A percentile compares a stretch with the other conserved stretches of the same genome.
Conservation (phyloP, 805 yeast genomes). For the Nakazawaea peltata region DNA sequence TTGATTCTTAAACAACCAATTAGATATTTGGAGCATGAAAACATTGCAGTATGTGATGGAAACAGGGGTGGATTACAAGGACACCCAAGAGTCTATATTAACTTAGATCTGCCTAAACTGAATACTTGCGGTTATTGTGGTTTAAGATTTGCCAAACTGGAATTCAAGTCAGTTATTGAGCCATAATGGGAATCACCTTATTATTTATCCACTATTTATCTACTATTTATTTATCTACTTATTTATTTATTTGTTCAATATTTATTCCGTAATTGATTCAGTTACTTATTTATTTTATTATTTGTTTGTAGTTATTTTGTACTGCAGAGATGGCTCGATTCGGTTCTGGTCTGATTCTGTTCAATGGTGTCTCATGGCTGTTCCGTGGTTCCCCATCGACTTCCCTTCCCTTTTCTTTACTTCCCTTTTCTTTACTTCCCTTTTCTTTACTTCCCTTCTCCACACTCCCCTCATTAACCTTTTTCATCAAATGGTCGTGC, state of each 20-base stretch:
- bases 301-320: too few relatives aligned
- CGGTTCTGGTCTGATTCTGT: too few relatives aligned
- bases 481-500: too few relatives aligned
- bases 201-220: not conserved
- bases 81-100: slow-evolving; percentile 77
- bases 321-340: too few relatives aligned
- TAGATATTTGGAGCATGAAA: slow-evolving; percentile 44
- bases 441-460: too few relatives aligned
- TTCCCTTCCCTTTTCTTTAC: too few relatives aligned
- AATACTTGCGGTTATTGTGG: slow-evolving; percentile 81
- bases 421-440: too few relatives aligned
- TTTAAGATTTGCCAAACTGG: slow-evolving; percentile 51
- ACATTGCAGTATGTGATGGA: slow-evolving; percentile 80
- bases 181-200: not conserved
- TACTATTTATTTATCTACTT: slow-evolving; percentile 1
- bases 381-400: too few relatives aligned
- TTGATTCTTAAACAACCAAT: slow-evolving; percentile 71
- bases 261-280: slow-evolving; percentile 2
- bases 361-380: too few relatives aligned
- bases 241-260: slow-evolving; percentile 1
- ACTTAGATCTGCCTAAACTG: slow-evolving; percentile 68
- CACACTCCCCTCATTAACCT: too few relatives aligned
- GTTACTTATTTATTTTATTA: not conserved
- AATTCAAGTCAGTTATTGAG: slow-evolving; percentile 33
- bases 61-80: slow-evolving; percentile 66